Conservation (phyloP, 2,329 filamentous ascomycete genomes). For the Helminthosporium solani region DNA sequence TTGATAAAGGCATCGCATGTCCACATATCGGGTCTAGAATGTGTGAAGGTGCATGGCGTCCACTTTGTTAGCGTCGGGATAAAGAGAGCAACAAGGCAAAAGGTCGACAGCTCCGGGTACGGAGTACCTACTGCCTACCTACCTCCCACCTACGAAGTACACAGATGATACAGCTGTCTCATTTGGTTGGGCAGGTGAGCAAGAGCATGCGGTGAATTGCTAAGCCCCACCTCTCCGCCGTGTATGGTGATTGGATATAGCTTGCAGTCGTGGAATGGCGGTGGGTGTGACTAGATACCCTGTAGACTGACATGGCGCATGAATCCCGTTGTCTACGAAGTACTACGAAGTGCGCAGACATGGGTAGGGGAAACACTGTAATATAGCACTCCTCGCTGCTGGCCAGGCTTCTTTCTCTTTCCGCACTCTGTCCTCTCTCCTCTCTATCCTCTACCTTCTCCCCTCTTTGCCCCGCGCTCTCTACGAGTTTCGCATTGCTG, state of each 20-base stretch:
- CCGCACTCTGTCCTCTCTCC: too few relatives aligned
- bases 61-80: too few relatives aligned
- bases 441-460: too few relatives aligned
- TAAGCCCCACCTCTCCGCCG: conserved; percentile 25
- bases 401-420: conserved; percentile 6
- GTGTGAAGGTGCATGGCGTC: too few relatives aligned
- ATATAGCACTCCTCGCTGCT: background rate
- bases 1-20: too few relatives aligned
- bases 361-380: too few relatives aligned
- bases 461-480: background rate
- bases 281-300: conserved; percentile 23
- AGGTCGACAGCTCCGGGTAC: too few relatives aligned
- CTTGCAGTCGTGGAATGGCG: conserved; percentile 23
- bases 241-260: conserved; percentile 24
- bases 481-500: background rate
- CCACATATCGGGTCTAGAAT: too few relatives aligned
- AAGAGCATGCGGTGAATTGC: conserved; percentile 13
- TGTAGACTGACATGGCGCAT: conserved; percentile 26
- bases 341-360: too few relatives aligned
- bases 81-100: too few relatives aligned
- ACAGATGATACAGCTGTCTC: conserved; percentile 17
- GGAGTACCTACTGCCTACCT: too few relatives aligned
- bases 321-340: conserved; percentile 14
- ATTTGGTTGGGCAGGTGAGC: conserved; percentile 26
- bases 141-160: background rate